phyloP scores from a whole-genome alignment of 1,139 yeast genomes.

The Pichia sp. region DNA sequence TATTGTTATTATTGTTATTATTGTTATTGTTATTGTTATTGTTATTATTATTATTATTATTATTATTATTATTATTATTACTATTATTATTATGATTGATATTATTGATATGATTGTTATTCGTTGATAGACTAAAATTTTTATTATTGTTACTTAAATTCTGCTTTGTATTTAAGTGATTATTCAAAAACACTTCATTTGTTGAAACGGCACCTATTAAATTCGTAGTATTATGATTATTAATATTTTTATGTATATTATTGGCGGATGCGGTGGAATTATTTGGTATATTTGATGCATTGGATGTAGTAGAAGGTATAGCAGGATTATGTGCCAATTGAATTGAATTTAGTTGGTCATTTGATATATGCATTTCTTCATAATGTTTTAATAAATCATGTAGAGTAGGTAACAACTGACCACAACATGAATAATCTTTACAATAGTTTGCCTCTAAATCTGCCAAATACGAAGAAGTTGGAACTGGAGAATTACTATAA shows the following conservation, averaged over 20 bases:
- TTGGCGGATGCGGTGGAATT: background rate
- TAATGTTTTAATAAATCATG: conserved; percentile 92
- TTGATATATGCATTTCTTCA: conserved; percentile 81
- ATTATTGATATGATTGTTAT: background rate
- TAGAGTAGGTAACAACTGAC: conserved; percentile 80
- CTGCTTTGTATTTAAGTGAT: conserved; percentile 14
- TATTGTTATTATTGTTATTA: background rate
- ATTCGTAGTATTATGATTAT: conserved; percentile 32
- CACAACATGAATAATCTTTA: conserved; percentile 94
- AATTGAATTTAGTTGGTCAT: background rate
- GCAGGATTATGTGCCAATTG: background rate
- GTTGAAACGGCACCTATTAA: conserved; percentile 55
- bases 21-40: too few species aligned
- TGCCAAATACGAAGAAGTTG: conserved; percentile 68
- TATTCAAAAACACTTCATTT: conserved; percentile 68
- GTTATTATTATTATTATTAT: background rate
- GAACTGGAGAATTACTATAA: conserved; percentile 58
- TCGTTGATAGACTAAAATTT: conserved; percentile 4
- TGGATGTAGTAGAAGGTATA: background rate
- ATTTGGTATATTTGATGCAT: background rate
- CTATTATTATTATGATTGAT: conserved; percentile 6
- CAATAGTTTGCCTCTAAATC: conserved; percentile 93
- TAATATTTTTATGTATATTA: conserved; percentile 30
- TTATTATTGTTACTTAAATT: conserved; percentile 9
- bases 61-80: conserved; percentile 1